Evolutionary conservation across 1,139 yeast genomes (phyloP).

Genomic region (Saccharomyces hybrid): DNA sequence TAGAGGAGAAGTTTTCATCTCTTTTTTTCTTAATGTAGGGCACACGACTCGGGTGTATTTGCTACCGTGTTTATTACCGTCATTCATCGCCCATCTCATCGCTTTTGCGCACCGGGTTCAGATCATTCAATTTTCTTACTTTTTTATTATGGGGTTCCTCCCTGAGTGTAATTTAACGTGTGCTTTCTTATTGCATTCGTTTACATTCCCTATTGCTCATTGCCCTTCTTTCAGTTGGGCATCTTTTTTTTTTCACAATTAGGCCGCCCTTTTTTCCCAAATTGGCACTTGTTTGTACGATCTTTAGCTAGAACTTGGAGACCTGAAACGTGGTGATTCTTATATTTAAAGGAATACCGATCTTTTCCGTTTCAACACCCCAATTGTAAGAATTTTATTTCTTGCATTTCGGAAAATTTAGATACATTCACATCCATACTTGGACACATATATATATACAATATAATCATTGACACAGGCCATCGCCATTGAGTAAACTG

Average conservation of each 20-base stretch:
- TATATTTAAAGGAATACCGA: neutral
- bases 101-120: neutral
- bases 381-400: neutral
- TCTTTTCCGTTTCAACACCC: neutral
- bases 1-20: neutral
- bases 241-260: neutral
- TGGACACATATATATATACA: neutral
- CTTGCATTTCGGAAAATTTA: too few relatives aligned
- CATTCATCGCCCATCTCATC: neutral
- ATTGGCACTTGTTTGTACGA: neutral
- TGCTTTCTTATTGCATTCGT: neutral
- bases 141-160: neutral
- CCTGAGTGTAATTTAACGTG: neutral
- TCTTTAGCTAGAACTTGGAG: neutral
- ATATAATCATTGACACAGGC: neutral
- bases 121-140: neutral
- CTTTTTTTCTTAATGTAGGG: neutral
- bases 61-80: conserved; percentile 1
- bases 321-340: neutral
- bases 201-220: neutral
- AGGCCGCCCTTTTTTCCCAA: neutral
- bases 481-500: neutral
- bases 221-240: neutral
- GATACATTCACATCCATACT: neutral
- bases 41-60: conserved; percentile 1